A percentile compares a stretch with the other conserved stretches of the same genome.
phyloP scores from a whole-genome alignment of 2,329 filamentous ascomycete genomes.

The Talaromyces albobiverticillius region DNA sequence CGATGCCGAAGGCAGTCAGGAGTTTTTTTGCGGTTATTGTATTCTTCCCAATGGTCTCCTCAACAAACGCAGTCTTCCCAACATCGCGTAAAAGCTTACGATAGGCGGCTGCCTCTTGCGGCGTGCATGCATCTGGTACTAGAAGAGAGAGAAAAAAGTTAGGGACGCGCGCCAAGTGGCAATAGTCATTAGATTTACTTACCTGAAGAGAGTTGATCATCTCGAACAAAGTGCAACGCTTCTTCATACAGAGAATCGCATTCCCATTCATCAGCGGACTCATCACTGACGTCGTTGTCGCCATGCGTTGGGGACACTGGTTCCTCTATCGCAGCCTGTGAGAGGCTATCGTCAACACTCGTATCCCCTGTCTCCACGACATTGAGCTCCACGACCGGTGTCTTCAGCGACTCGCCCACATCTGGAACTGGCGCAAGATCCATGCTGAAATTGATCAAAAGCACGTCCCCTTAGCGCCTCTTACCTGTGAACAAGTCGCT shows the following conservation, averaged over 20 bases:
- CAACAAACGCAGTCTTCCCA: conserved; percentile 75
- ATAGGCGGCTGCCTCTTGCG: conserved; percentile 66
- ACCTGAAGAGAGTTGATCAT: conserved; percentile 49
- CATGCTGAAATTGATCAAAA: conserved; percentile 31
- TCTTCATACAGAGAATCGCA: conserved; percentile 64
- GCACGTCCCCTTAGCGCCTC: conserved; percentile 29
- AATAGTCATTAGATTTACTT: conserved; percentile 31
- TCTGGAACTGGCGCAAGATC: conserved; percentile 35
- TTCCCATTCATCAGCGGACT: conserved; percentile 53
- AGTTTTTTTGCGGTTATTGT: conserved; percentile 76
- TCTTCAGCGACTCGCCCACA: conserved; percentile 33
- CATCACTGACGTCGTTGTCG: conserved; percentile 35
- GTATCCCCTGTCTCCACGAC: conserved; percentile 25
- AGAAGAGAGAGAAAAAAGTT: conserved; percentile 11
- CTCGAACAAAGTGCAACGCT: conserved; percentile 56
- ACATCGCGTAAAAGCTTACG: conserved; percentile 70
- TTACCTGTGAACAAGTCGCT: conserved; percentile 25
- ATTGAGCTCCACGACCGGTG: conserved; percentile 35
- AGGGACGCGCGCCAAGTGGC: not conserved
- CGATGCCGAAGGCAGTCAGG: conserved; percentile 79
- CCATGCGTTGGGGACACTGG: conserved; percentile 32
- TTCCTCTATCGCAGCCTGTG: conserved; percentile 19
- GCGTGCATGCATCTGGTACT: conserved; percentile 58
- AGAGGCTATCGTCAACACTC: conserved; percentile 20
- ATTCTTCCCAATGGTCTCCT: conserved; percentile 66